phyloP scores from a whole-genome alignment of 2,329 filamentous ascomycete genomes.

The Rutstroemia sp. region DNA sequence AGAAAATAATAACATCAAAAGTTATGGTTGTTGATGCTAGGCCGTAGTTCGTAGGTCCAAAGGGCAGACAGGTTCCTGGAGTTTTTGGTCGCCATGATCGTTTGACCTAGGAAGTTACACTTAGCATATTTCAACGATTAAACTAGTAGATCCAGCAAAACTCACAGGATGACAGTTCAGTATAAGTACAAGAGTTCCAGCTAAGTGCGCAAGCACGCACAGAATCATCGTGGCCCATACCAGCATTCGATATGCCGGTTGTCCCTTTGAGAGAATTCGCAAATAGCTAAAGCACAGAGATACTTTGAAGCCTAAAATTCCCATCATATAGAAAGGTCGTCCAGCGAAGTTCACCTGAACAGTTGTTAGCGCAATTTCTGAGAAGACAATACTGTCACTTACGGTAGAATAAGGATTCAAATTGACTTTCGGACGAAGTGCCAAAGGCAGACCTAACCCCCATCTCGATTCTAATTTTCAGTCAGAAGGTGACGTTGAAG shows the following conservation, averaged over 20 bases:
- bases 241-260: slow-evolving; percentile 2
- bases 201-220: not conserved
- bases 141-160: not conserved
- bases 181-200: not conserved
- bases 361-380: not conserved
- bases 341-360: slow-evolving; percentile 10
- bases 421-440: not conserved
- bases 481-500: not conserved
- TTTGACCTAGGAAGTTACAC: not conserved
- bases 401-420: not conserved
- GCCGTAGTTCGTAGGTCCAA: not conserved
- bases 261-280: slow-evolving; percentile 10
- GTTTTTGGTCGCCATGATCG: not conserved
- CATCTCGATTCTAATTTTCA: slow-evolving; percentile 4
- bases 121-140: not conserved
- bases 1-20: slow-evolving; percentile 12
- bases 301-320: slow-evolving; percentile 11
- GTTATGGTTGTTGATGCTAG: not conserved
- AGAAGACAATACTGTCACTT: not conserved
- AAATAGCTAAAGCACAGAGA: slow-evolving; percentile 12
- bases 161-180: not conserved
- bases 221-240: not conserved
- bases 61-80: not conserved
- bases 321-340: slow-evolving; percentile 12
- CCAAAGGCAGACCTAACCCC: slow-evolving; percentile 3